Evolutionary conservation across 2,329 filamentous ascomycete species (phyloP).

Genomic region (Fusarium napiforme): DNA sequence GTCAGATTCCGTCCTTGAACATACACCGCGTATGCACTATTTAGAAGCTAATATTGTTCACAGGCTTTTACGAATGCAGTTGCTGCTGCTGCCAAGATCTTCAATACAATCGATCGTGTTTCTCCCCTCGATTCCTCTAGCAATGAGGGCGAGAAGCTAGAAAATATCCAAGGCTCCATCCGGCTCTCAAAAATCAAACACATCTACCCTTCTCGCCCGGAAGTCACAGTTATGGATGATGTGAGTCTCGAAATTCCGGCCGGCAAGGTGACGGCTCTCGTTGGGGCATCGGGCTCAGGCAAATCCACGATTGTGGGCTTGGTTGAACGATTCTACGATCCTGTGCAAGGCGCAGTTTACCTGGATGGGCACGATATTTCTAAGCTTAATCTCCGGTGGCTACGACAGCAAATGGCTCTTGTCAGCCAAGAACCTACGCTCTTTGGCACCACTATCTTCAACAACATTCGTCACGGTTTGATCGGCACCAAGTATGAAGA

Average conservation of each 20-base stretch:
- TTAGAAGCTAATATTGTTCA: not conserved
- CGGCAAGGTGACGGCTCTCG: constrained; percentile 91
- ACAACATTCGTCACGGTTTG: constrained; percentile 90
- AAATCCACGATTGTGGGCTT: constrained; percentile 96
- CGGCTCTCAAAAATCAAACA: constrained; percentile 86
- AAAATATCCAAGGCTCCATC: constrained; percentile 79
- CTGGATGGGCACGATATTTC: constrained; percentile 87
- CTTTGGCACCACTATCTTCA: constrained; percentile 88
- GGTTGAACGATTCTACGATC: constrained; percentile 93
- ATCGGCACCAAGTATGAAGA: constrained; percentile 83
- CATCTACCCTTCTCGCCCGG: constrained; percentile 92
- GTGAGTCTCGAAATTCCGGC: constrained; percentile 84
- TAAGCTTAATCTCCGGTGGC: constrained; percentile 86
- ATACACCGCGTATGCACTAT: not conserved
- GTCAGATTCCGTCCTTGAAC: not conserved
- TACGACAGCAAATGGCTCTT: constrained; percentile 90
- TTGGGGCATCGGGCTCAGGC: constrained; percentile 92
- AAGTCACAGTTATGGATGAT: constrained; percentile 87
- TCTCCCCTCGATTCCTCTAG: constrained; percentile 85
- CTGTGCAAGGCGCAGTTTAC: constrained; percentile 80
- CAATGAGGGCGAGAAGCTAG: constrained; percentile 75
- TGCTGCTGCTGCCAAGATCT: constrained; percentile 91
- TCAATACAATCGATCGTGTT: constrained; percentile 86
- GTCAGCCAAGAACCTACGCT: constrained; percentile 94
- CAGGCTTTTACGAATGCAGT: constrained; percentile 82